A percentile compares a stretch with the other conserved stretches of the same genome.
These are phyloP conservation scores for Colletotrichum musae DNA, from an alignment of 2,329 filamentous ascomycete genomes.

Conservation along the genomic window DNA sequence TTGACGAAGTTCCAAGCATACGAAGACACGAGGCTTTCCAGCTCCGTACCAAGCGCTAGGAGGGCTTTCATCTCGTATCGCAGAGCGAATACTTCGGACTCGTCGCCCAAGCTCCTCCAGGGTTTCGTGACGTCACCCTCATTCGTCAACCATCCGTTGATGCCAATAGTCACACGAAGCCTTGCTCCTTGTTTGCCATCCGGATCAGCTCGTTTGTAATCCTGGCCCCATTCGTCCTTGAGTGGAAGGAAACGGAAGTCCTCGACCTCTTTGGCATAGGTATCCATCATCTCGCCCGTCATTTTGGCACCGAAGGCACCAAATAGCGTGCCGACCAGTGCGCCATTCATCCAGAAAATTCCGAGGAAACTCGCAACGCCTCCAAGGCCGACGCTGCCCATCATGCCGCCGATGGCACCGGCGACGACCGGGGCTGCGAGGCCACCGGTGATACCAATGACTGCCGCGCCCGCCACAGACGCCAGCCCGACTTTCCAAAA, in stretches of 20 bases:
- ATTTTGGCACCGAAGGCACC: conserved; percentile 89
- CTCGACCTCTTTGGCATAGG: conserved; percentile 88
- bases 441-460: conserved; percentile 93
- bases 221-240: conserved; percentile 59
- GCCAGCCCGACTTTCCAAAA: conserved; percentile 95
- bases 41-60: conserved; percentile 80
- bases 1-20: conserved; percentile 83
- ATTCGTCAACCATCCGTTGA: conserved; percentile 87
- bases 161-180: conserved; percentile 85
- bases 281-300: conserved; percentile 87
- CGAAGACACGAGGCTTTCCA: conserved; percentile 79
- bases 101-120: conserved; percentile 80
- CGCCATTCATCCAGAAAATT: conserved; percentile 86
- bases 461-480: conserved; percentile 86
- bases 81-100: conserved; percentile 86
- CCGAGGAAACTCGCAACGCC: conserved; percentile 90
- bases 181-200: conserved; percentile 59
- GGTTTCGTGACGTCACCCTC: conserved; percentile 83
- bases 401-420: conserved; percentile 85
- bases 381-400: conserved; percentile 88
- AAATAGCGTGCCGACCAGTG: conserved; percentile 88
- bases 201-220: conserved; percentile 44
- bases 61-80: conserved; percentile 87
- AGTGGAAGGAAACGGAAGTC: conserved; percentile 86
- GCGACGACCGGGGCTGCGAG: conserved; percentile 91